These are phyloP conservation scores for Ascochyta fabae DNA, from an alignment of 2,329 filamentous ascomycete species.

Conservation along the genomic window DNA sequence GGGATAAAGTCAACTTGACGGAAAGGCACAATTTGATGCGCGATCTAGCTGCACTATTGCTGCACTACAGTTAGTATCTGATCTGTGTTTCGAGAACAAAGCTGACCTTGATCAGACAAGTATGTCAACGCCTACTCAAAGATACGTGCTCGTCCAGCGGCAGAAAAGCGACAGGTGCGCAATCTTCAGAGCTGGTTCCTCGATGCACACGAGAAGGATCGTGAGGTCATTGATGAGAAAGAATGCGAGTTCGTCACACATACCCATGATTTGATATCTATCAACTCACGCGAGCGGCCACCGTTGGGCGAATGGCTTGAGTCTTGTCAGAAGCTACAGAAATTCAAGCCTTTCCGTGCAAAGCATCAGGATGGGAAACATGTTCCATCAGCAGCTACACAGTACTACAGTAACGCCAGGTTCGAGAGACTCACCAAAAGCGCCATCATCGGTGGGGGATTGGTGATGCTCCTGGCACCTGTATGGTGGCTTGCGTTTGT, in stretches of 20 bases:
- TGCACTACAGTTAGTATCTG: constrained; percentile 26
- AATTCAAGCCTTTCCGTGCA: constrained; percentile 14
- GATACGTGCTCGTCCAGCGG: constrained; percentile 19
- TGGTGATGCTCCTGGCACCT: constrained; percentile 31
- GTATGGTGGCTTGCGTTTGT: constrained; percentile 32
- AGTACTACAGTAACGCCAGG: constrained; percentile 20
- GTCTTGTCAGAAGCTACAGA: constrained; percentile 7
- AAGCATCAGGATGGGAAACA: constrained; percentile 10
- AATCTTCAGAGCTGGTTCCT: constrained; percentile 22
- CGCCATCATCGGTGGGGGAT: constrained; percentile 19
- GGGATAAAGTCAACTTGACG: constrained; percentile 17
- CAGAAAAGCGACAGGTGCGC: constrained; percentile 19
- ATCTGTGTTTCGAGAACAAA: not conserved
- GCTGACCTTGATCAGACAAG: constrained; percentile 19
- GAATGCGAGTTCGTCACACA: constrained; percentile 13
- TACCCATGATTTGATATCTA: constrained; percentile 27
- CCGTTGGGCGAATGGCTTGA: constrained; percentile 23
- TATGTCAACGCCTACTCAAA: constrained; percentile 28
- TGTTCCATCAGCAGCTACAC: constrained; percentile 3
- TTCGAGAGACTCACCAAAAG: constrained; percentile 24
- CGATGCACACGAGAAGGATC: not conserved
- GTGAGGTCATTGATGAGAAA: constrained; percentile 14
- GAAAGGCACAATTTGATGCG: constrained; percentile 21
- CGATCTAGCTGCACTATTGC: constrained; percentile 19
- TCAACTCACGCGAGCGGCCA: constrained; percentile 16